Percentiles rank a stretch among this genome's conserved stretches.
Evolutionary conservation across 257 asterid genomes (phyloP).

Genomic region (Mitragyna speciosa): DNA sequence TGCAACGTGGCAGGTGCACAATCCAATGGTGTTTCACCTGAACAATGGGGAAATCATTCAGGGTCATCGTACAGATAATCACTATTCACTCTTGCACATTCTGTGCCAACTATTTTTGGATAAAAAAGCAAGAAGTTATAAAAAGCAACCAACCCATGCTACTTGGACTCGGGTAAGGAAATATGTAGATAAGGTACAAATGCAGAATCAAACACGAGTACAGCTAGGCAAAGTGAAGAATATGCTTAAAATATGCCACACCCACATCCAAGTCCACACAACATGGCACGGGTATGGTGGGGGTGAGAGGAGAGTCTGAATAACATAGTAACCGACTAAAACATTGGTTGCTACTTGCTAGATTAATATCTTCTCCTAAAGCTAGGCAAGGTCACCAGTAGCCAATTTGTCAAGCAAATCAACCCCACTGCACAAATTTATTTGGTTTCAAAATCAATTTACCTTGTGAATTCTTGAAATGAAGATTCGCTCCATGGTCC

Average conservation of each 20-base stretch:
- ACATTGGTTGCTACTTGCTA: neutral
- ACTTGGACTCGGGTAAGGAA: too few relatives aligned
- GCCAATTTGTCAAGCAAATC: neutral
- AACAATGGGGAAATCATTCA: conserved; percentile 16
- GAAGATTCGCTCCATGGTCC: conserved; percentile 75
- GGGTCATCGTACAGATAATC: neutral
- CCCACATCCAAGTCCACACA: too few relatives aligned
- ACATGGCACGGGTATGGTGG: too few relatives aligned
- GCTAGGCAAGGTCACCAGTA: neutral
- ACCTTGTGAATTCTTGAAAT: conserved; percentile 89
- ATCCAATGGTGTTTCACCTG: conserved; percentile 95
- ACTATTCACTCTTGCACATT: conserved; percentile 5
- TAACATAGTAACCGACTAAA: neutral
- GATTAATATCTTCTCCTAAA: neutral
- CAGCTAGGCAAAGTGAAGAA: too few relatives aligned
- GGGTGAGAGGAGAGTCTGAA: too few relatives aligned
- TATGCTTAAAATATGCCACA: too few relatives aligned
- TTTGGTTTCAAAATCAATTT: conserved; percentile 24
- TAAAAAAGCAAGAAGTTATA: neutral
- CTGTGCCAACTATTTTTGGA: neutral
- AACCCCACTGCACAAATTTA: neutral
- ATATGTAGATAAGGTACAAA: too few relatives aligned
- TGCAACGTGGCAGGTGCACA: conserved; percentile 97
- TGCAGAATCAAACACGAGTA: too few relatives aligned
- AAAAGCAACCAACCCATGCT: neutral